Evolutionary conservation across 192 early-diverging fungal genomes (phyloP).

Genomic region (Mortierella alpina): DNA sequence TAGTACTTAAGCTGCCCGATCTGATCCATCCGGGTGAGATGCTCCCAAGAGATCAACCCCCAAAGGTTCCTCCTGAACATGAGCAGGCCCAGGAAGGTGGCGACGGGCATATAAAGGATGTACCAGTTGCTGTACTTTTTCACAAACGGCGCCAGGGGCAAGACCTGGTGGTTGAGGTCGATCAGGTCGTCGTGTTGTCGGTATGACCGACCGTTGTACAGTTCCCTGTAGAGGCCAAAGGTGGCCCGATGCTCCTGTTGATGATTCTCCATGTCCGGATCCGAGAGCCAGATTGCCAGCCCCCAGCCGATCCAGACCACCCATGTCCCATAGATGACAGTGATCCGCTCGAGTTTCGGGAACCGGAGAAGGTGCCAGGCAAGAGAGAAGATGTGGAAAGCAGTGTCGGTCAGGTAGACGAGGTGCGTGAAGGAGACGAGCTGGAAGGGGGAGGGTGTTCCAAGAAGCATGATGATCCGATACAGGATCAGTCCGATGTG

Average conservation of each 20-base stretch:
- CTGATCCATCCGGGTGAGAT: constrained; percentile 57
- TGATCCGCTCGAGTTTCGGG: constrained; percentile 57
- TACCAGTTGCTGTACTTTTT: constrained; percentile 57
- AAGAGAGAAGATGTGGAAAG: constrained; percentile 60
- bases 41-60: constrained; percentile 68
- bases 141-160: constrained; percentile 56
- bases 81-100: constrained; percentile 58
- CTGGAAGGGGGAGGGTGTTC: constrained; percentile 45
- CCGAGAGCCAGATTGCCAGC: constrained; percentile 54
- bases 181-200: constrained; percentile 8
- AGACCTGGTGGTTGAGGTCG: constrained; percentile 21
- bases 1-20: constrained; percentile 56
- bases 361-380: constrained; percentile 56
- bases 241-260: constrained; percentile 44
- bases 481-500: constrained; percentile 53
- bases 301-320: constrained; percentile 68
- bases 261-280: constrained; percentile 53
- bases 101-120: constrained; percentile 54
- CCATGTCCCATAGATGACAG: constrained; percentile 69
- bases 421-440: constrained; percentile 57
- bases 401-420: constrained; percentile 55
- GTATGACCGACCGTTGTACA: constrained; percentile 2
- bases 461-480: constrained; percentile 46
- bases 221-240: constrained; percentile 24
- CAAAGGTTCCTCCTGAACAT: constrained; percentile 63